A percentile compares a stretch with the other conserved stretches of the same genome.
Evolutionary conservation across 208 protist species (phyloP).

Genomic region (Tritrichomonas musculus): DNA sequence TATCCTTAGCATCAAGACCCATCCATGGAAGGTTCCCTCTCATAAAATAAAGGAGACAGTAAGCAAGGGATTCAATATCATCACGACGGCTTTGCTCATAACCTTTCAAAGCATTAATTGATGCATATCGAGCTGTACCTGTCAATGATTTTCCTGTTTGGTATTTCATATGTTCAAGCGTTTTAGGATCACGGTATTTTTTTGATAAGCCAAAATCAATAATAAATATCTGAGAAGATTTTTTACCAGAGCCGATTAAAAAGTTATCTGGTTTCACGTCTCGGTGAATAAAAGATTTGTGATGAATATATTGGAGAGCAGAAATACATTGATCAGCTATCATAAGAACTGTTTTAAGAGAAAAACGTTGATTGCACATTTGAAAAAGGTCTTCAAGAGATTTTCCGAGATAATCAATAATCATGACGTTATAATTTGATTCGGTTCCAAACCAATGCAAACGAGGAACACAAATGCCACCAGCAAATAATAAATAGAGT

Average conservation of each 20-base stretch:
- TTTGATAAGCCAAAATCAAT: too few species aligned
- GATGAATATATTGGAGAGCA: slow-evolving; percentile 89
- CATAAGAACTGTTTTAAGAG: slow-evolving; percentile 94
- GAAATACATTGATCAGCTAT: slow-evolving; percentile 78
- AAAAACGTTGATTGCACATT: slow-evolving; percentile 58
- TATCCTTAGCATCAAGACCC: slow-evolving; percentile 66
- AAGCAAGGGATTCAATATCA: slow-evolving; percentile 82
- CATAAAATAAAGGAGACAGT: slow-evolving; percentile 96
- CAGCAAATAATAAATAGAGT: slow-evolving; percentile 73
- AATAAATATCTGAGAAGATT: slow-evolving; percentile 39
- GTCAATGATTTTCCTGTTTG: slow-evolving; percentile 96
- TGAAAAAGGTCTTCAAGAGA: slow-evolving; percentile 94
- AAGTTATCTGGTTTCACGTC: slow-evolving; percentile 98
- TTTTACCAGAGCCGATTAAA: slow-evolving; percentile 78
- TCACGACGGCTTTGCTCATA: slow-evolving; percentile 72
- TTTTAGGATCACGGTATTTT: slow-evolving; percentile 92
- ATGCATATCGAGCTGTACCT: slow-evolving; percentile 97
- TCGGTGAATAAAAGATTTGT: slow-evolving; percentile 89
- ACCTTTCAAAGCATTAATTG: slow-evolving; percentile 98
- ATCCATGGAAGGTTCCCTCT: slow-evolving; percentile 71
- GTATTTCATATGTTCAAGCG: slow-evolving; percentile 96
- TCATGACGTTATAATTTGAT: slow-evolving; percentile 93
- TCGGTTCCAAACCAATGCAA: slow-evolving; percentile 84
- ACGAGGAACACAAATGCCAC: slow-evolving; percentile 79
- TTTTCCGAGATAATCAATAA: slow-evolving; percentile 96